Base-by-base conservation (phyloP, 2,329 filamentous ascomycete species). In the Keithomyces neogunnii region DNA sequence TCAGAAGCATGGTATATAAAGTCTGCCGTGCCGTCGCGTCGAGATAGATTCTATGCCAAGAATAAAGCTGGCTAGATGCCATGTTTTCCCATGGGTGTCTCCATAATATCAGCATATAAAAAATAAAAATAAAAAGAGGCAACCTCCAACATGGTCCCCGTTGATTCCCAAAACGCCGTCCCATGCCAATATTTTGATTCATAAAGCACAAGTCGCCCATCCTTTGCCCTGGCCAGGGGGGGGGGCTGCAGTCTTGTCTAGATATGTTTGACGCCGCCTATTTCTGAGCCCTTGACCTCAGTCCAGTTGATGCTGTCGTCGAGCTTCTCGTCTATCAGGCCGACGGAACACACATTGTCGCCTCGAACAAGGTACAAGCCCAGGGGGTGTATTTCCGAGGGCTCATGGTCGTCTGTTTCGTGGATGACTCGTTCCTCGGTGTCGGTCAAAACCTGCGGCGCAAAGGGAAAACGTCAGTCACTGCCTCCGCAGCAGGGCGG, bases 271-370 rank as follows among this genome's bases (percentile, higher is more conserved):
- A 90, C 91, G 49, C 83, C 84, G 52, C 89, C 89, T 61, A 97
- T 86, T 32, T 86, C 82, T 53, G 85, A 82, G 4, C 92, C 92
- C 65, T 87, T 86, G 39, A 99, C 93, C 68, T 95, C 85, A 26
- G 79, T 77, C 93, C 93, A 99, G 71, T 96, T 85, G 64, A 99
- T 97, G 61, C 86, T 90, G 39, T 77, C 80, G 70, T 99, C 93
- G 53, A 97, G 74, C 60, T 87, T 80, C 69, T 96, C 91, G 67
- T 99, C 90, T 33, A 99, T 85, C 52, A 95, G 74, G 2, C 93
- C 93, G 52, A 93, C 88, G 13, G 95, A 78, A 55, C 90, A 91
- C 46, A 99, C 92, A 63, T 95, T 96, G 67, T 99, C 93, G 49
- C 93, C 93, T 54, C 93, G 81, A 52, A 99, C 88, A 52, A 99